Evolutionary conservation across 129 eudicot species (phyloP).

Genomic region (Pseudognaphalium luteoalbum): DNA sequence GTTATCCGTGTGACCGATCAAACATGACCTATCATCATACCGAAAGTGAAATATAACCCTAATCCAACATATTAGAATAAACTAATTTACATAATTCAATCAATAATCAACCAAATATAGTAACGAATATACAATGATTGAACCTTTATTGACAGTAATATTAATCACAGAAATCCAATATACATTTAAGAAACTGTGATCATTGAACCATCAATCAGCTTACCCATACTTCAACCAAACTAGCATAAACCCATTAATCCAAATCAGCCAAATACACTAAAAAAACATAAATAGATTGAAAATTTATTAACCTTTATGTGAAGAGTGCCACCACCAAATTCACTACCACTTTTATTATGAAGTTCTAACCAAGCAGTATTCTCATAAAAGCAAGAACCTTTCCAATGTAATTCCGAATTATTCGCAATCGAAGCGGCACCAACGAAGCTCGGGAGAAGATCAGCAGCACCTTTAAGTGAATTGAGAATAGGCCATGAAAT

Average conservation of each 20-base stretch:
- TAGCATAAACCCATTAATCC: conserved; percentile 13
- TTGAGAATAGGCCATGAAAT: conserved; percentile 85
- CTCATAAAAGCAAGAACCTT: conserved; percentile 92
- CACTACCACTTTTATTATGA: conserved; percentile 60
- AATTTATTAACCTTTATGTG: conserved; percentile 57
- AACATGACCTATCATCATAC: too few species aligned
- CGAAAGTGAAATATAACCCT: too few species aligned
- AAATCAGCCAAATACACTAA: neutral
- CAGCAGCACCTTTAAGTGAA: conserved; percentile 61
- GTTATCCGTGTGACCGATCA: too few species aligned
- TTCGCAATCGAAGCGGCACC: conserved; percentile 63
- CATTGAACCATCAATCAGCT: neutral
- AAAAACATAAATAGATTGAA: neutral
- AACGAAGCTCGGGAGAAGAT: conserved; percentile 82
- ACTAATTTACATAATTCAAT: too few species aligned
- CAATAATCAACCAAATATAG: too few species aligned
- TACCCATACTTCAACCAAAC: neutral
- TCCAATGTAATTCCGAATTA: conserved; percentile 51
- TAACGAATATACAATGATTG: too few species aligned
- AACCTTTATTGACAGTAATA: too few species aligned
- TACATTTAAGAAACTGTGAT: neutral
- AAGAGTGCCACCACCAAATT: conserved; percentile 98
- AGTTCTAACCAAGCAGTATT: conserved; percentile 91
- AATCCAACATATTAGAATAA: too few species aligned
- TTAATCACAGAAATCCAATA: too few species aligned